Base-by-base conservation (phyloP, 2,329 filamentous ascomycete species). In the Calcarisporium arbuscula region DNA sequence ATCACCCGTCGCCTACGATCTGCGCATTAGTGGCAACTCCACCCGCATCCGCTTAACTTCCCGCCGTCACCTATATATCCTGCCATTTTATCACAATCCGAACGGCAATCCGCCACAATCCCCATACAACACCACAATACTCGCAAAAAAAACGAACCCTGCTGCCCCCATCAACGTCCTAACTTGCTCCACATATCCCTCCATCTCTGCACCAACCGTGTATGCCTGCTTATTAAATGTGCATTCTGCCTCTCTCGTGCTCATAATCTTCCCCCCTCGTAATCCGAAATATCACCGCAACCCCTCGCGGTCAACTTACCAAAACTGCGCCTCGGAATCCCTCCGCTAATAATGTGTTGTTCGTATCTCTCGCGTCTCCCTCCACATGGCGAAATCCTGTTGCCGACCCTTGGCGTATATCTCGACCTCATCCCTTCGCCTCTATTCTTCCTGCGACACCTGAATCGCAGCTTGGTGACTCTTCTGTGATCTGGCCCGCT, bases 41-140 rank as follows among this genome's bases (percentile, higher is more conserved):
- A 18, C 10, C 26, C 20, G 11, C 18, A 9, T 10, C 5, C 12
- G 26, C 14, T 5, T n/a, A 18, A 35, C 17, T 19, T 12, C n/a
- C 33, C 33, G 14, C 26, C 19, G 15, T 35, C 27, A 9, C 19
- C 19, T 30, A 26, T 8, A 28, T 15, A 18, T 11, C 33, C 27
- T 23, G 10, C 33, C 27, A 35, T 15, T 6, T 12, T 14, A 21
- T 19, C 10, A 26, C 29, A 15, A 35, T 29, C 18, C 15, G 16
- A 19, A 21, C 15, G 33, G 33, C 19, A 30, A 22, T 28, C 33
- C 27, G 18, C n/a, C n/a, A n/a, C 33, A 35, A 8, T 15, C 11
- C 17, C n/a, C 19, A 19, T 21, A 35, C 5, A n/a, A n/a, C n/a
- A n/a, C 33, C 33, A 10, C 23, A 28, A 22, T 16, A 35, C 17